Conservation (phyloP, 345 rosid genomes). For the Eucalyptus curtisii region DNA sequence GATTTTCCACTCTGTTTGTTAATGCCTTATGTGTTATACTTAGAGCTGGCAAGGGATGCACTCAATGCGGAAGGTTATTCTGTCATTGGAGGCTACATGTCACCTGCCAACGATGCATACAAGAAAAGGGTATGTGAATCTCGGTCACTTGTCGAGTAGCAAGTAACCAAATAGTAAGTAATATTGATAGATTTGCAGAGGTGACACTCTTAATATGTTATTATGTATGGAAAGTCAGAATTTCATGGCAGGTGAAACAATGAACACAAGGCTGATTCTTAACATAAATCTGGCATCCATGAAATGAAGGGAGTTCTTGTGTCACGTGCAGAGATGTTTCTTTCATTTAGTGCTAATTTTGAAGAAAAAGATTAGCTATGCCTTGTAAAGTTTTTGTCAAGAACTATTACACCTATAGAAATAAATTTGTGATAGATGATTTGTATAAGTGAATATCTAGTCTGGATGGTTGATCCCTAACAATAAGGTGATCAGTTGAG, state of each 20-base stretch:
- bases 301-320: not conserved
- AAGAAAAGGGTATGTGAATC: conserved; percentile 44
- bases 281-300: not conserved
- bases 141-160: not conserved
- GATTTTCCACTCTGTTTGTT: not conserved
- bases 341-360: not conserved
- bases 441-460: not conserved
- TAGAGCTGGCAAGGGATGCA: conserved; percentile 86
- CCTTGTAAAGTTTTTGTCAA: not conserved
- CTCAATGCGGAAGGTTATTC: conserved; percentile 41
- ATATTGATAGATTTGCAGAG: not conserved
- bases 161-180: not conserved
- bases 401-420: not conserved
- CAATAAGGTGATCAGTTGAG: not conserved
- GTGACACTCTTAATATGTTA: not conserved
- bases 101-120: conserved; percentile 89
- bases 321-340: not conserved
- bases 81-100: conserved; percentile 90
- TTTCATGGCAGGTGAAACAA: not conserved
- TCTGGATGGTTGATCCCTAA: not conserved
- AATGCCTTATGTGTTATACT: not conserved
- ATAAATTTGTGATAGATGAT: not conserved
- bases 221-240: not conserved
- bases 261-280: not conserved
- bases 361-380: not conserved